Evolutionary conservation across 257 asterid species (phyloP), one percentile per base, ranked within the genome.

Genomic region (Cordia subcordata): DNA sequence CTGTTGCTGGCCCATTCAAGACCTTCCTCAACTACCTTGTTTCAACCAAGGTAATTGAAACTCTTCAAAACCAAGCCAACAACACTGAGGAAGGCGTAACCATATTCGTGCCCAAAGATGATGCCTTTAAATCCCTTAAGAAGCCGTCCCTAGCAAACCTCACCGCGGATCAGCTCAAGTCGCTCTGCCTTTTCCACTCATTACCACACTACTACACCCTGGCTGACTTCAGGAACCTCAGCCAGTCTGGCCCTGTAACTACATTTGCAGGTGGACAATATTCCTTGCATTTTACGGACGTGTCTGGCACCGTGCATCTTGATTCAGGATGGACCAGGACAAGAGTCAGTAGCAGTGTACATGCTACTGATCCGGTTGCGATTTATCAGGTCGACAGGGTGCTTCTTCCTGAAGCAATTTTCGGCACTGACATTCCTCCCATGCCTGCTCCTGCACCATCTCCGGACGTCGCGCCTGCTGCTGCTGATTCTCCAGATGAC

Each of bases 351-450:
- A 90, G 97, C 45, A 86, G 90, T 13, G 93, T 90, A 13, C 87
- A 76, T 63, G 67, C 96, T 1, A 77, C 92, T 42, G 81, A 75
- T 58, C 97, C 96, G 0, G 88, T 85, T 8, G 94, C 96, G 0
- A 59, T 90, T 53, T 90, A 81, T 57, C 88, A 86, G 77, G 78
- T 83, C 10, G 89, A 86, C 22, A 69, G 42, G 53, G 96, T 90
- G 8, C 78, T 90, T 15, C 81, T 86, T 58, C 96, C 97, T 0
- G 85, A 72, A 55, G 94, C 93, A 0, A 84, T 90, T 53, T 90
- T 86, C 19, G 97, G 97, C 55, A 86, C 94, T 0, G 85, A 84
- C 47, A 76, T 90, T 11, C 97, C 97, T 5, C 97, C 97, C n/a
- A 75, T 68, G 17, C 80, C 95, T 0, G 89, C 94, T 10, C 97